Evolutionary conservation across 2,329 filamentous ascomycete genomes (phyloP), one percentile per base, ranked within the genome.

Genomic region (Didymosphaeria variabile): DNA sequence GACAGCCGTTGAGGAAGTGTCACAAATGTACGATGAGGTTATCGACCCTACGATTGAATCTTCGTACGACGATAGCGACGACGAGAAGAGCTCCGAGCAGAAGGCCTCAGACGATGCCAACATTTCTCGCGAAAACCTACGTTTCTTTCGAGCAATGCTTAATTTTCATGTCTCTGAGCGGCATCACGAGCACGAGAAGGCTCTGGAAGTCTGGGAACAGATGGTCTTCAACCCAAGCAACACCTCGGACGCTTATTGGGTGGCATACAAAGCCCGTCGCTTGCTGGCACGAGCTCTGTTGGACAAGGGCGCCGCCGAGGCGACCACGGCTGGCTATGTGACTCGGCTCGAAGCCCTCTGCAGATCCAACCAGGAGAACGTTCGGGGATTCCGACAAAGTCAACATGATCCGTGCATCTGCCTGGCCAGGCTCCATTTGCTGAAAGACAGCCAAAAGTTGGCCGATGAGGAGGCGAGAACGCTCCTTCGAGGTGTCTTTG

Each of bases 401-500:
- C 29, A 23, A 17, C 10, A n/a, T 29, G 49, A 52, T 34, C 12
- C 29, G 17, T 15, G 29, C 29, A 5, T 52, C 9, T 57, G 49
- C 45, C 26, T 40, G 23, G 38, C 56, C 21, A 42, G 44, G 17
- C 36, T 44, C 1, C 34, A 44, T 42, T 19, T 47, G 21, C 34
- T 58, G 21, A 29, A 19, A 9, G 55, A 36, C 19, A 52, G 52
- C 13, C 9, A 10, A 21, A 17, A 58, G 6, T 3, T 32, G 17
- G 55, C 55, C 3, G 44, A 26, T 23, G 21, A 40, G n/a, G 55
- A 52, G 23, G 55, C 40, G 31, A 56, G 44, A 44, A 34, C 5
- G n/a, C 46, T 36, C 9, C 45, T 60, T 26, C 36, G 52, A 12
- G 21, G 58, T n/a, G 47, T 56, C 4, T 60, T 60, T 36, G 58